These are phyloP conservation scores for Pleurotus ostreatus DNA, from an alignment of 768 basidiomycete genomes.

Conservation along the genomic window DNA sequence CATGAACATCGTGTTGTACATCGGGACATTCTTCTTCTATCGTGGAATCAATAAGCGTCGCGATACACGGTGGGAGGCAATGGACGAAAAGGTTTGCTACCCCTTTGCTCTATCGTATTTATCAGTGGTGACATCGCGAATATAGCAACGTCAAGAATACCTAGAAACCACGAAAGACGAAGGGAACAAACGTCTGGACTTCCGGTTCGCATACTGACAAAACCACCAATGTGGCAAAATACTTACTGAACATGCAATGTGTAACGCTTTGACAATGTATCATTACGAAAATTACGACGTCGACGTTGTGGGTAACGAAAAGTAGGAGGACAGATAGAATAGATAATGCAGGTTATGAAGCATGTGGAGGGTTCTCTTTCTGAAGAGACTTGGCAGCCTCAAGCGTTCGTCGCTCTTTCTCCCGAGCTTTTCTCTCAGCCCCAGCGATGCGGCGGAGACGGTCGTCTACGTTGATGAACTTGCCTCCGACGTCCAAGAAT, in stretches of 20 bases:
- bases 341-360: neutral
- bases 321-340: too few species aligned
- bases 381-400: neutral
- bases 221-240: neutral
- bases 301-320: too few species aligned
- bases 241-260: too few species aligned
- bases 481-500: slow-evolving; percentile 72
- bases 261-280: too few species aligned
- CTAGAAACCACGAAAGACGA: slow-evolving; percentile 56
- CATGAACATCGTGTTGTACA: slow-evolving; percentile 52
- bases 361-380: neutral
- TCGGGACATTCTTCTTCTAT: slow-evolving; percentile 52
- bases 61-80: slow-evolving; percentile 47
- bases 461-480: slow-evolving; percentile 60
- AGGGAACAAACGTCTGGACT: slow-evolving; percentile 58
- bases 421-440: slow-evolving; percentile 1
- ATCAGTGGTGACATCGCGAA: neutral
- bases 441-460: slow-evolving; percentile 26
- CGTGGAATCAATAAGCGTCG: slow-evolving; percentile 42
- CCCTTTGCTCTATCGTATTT: neutral
- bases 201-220: slow-evolving; percentile 54
- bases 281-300: too few species aligned
- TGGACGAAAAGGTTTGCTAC: slow-evolving; percentile 39
- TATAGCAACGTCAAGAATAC: slow-evolving; percentile 53
- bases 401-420: neutral